Conservation (phyloP, 2,329 filamentous ascomycete genomes). For the Emmonsiellopsis sp. region DNA sequence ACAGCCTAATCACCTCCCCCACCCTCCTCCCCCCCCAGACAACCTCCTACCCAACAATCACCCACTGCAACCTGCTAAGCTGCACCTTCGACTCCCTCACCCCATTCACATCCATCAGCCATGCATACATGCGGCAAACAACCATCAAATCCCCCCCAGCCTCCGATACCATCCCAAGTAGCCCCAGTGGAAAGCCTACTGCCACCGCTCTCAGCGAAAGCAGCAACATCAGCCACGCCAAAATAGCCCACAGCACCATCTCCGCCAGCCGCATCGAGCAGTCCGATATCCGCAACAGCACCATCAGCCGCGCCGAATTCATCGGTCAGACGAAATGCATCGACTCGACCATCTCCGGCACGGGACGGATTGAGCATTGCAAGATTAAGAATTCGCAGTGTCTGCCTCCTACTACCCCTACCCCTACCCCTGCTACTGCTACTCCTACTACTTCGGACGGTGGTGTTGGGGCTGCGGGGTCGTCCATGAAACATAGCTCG, state of each 20-base stretch:
- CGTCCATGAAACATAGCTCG: not conserved
- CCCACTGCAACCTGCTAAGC: not conserved
- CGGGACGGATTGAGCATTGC: not conserved
- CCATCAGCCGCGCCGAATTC: not conserved
- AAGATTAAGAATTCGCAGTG: not conserved
- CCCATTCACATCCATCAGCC: not conserved
- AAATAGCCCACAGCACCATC: not conserved
- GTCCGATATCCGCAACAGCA: not conserved
- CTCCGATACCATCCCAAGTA: not conserved
- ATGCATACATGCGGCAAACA: not conserved
- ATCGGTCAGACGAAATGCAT: not conserved
- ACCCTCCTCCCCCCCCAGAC: not conserved
- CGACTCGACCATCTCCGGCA: not conserved
- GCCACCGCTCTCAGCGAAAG: not conserved
- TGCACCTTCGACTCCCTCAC: not conserved
- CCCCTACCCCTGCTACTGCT: too few relatives aligned
- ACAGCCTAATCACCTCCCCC: not conserved
- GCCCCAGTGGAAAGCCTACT: not conserved
- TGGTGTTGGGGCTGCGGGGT: not conserved
- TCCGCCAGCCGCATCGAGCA: not conserved
- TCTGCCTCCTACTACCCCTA: too few relatives aligned
- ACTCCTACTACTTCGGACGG: not conserved
- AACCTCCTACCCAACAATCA: not conserved
- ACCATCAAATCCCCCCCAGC: not conserved
- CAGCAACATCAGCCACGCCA: not conserved